Percentiles rank a stretch among this genome's conserved stretches.
Evolutionary conservation across 2,329 filamentous ascomycete genomes (phyloP).

Genomic region (Hypoxylon sp.): DNA sequence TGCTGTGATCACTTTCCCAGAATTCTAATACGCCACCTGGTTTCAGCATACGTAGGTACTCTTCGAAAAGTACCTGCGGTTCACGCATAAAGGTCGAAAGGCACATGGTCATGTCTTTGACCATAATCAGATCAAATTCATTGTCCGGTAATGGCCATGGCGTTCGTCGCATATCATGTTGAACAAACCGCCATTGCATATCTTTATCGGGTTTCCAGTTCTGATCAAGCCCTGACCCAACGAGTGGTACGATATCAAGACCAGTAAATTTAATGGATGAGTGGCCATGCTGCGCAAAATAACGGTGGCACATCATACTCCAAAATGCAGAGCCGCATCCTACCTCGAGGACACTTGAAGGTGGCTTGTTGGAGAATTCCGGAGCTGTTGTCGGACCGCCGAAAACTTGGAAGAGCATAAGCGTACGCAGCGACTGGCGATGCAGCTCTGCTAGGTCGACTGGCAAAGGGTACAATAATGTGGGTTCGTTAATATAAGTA

Average conservation of each 20-base stretch:
- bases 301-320: constrained; percentile 89
- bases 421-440: constrained; percentile 85
- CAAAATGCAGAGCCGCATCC: constrained; percentile 91
- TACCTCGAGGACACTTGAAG: constrained; percentile 84
- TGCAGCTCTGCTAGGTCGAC: constrained; percentile 90
- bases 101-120: constrained; percentile 84
- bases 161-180: constrained; percentile 83
- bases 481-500: constrained; percentile 82
- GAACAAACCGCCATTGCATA: constrained; percentile 89
- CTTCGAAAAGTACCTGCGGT: constrained; percentile 72
- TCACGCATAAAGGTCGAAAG: constrained; percentile 73
- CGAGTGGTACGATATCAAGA: constrained; percentile 83
- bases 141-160: constrained; percentile 84
- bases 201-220: constrained; percentile 73
- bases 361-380: constrained; percentile 74
- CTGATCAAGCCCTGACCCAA: constrained; percentile 59
- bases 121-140: constrained; percentile 89
- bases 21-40: constrained; percentile 86
- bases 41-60: constrained; percentile 81
- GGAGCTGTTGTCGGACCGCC: constrained; percentile 84
- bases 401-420: constrained; percentile 85
- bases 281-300: constrained; percentile 78
- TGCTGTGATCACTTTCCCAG: constrained; percentile 89
- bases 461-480: constrained; percentile 85
- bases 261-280: constrained; percentile 83